Evolutionary conservation across 495 filamentous ascomycete genomes (phyloP).

Genomic region (Lindgomyces ingoldianus): DNA sequence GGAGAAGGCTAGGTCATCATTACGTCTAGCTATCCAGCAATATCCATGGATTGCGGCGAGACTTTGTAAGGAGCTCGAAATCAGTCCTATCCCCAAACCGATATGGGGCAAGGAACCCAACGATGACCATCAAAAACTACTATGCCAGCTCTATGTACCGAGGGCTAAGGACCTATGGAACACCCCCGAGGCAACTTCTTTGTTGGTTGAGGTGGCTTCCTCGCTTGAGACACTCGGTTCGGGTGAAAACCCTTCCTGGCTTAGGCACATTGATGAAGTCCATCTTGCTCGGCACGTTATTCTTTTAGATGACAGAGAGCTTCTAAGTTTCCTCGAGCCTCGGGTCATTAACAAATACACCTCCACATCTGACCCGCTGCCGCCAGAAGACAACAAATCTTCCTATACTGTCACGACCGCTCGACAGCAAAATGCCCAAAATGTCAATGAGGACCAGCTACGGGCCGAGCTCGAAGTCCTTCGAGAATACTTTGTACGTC

Average conservation of each 20-base stretch:
- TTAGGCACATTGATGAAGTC: conserved; percentile 57
- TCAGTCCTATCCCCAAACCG: conserved; percentile 68
- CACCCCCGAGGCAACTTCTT: conserved; percentile 66
- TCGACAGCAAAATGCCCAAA: not conserved
- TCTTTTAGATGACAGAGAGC: conserved; percentile 66
- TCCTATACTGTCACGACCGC: conserved; percentile 42
- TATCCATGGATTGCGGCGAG: conserved; percentile 80
- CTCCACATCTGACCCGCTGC: conserved; percentile 69
- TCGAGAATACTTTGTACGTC: conserved; percentile 18
- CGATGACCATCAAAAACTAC: conserved; percentile 67
- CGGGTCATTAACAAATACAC: conserved; percentile 55
- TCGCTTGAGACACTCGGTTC: conserved; percentile 49
- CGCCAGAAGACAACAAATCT: conserved; percentile 52
- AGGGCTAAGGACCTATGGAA: conserved; percentile 90
- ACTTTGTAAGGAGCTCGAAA: conserved; percentile 73
- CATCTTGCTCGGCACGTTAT: conserved; percentile 69
- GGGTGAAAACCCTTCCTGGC: conserved; percentile 43
- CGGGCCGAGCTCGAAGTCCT: conserved; percentile 7
- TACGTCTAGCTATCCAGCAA: conserved; percentile 64
- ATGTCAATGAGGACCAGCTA: conserved; percentile 6
- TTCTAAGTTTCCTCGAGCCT: conserved; percentile 63
- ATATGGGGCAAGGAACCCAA: conserved; percentile 80
- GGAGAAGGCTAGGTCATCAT: conserved; percentile 61
- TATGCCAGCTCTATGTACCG: conserved; percentile 76
- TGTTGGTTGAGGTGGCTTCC: conserved; percentile 69